Conservation (phyloP, 2,329 filamentous ascomycete species). For the Drechslerella coelobrocha region DNA sequence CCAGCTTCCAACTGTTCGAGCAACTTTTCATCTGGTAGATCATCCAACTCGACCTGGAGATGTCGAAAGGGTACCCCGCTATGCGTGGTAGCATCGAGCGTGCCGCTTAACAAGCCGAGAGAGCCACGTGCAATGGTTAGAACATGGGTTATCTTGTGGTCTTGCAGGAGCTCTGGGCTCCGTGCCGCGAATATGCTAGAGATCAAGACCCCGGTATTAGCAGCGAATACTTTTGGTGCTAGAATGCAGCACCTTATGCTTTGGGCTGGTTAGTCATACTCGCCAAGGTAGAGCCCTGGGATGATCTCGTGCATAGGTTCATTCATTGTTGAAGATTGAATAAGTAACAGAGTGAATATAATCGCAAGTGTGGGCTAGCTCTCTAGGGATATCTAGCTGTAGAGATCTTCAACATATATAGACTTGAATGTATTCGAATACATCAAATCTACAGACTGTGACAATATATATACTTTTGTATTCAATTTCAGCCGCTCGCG, state of each 20-base stretch:
- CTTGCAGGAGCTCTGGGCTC: slow-evolving; percentile 13
- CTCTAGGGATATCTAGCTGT: no score
- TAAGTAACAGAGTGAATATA: no score
- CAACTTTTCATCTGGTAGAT: slow-evolving; percentile 32
- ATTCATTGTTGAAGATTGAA: slow-evolving; percentile 43
- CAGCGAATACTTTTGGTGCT: background rate
- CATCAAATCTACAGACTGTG: no score
- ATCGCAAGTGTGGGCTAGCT: no score
- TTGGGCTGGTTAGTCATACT: slow-evolving; percentile 19
- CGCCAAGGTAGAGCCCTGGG: slow-evolving; percentile 34
- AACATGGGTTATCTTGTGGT: slow-evolving; percentile 23
- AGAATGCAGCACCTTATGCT: background rate
- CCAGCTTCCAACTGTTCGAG: slow-evolving; percentile 27
- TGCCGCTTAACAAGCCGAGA: slow-evolving; percentile 23
- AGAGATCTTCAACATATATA: no score
- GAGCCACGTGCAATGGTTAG: slow-evolving; percentile 41
- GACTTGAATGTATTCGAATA: no score
- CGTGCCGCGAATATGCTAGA: slow-evolving; percentile 40
- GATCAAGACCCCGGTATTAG: background rate
- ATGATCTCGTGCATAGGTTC: slow-evolving; percentile 43
- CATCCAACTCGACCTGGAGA: slow-evolving; percentile 39
- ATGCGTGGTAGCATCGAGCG: slow-evolving; percentile 4
- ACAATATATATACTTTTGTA: no score
- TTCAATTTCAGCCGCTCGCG: no score
- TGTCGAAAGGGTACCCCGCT: slow-evolving; percentile 16